Evolutionary conservation across 192 early-diverging fungal genomes (phyloP).

Genomic region (Backusella morwellensis): DNA sequence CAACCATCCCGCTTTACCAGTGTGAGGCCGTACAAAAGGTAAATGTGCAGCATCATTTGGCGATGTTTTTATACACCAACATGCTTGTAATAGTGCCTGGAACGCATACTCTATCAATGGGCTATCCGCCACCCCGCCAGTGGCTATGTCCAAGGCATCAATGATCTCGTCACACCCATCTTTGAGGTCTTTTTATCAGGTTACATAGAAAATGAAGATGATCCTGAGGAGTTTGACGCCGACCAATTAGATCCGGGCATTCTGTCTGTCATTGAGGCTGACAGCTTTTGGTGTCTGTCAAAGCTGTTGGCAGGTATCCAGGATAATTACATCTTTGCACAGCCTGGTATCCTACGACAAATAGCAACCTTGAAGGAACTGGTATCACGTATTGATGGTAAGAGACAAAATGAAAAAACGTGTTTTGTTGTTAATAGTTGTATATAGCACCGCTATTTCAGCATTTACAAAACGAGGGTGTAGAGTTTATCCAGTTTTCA

Average conservation of each 20-base stretch:
- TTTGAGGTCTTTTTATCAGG: slow-evolving; percentile 87
- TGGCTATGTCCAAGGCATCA: slow-evolving; percentile 99
- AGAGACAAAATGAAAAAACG: background rate
- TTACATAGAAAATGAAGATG: slow-evolving; percentile 49
- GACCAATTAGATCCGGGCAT: slow-evolving; percentile 45
- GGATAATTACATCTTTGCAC: slow-evolving; percentile 97
- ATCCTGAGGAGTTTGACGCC: slow-evolving; percentile 56
- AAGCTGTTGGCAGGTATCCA: slow-evolving; percentile 97
- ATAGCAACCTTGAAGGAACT: slow-evolving; percentile 87
- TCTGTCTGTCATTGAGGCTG: slow-evolving; percentile 83
- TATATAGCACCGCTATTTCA: slow-evolving; percentile 64
- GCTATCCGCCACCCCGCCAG: slow-evolving; percentile 97
- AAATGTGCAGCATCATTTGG: background rate
- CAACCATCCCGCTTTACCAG: slow-evolving; percentile 83
- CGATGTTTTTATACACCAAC: background rate
- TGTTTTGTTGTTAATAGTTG: background rate
- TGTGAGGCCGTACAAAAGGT: slow-evolving; percentile 76
- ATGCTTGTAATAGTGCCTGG: slow-evolving; percentile 61
- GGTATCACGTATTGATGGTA: slow-evolving; percentile 89
- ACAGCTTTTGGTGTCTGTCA: slow-evolving; percentile 96
- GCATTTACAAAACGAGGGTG: slow-evolving; percentile 83
- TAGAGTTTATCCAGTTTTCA: slow-evolving; percentile 99
- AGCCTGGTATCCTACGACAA: slow-evolving; percentile 95
- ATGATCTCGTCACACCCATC: slow-evolving; percentile 96
- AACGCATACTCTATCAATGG: slow-evolving; percentile 95